Conservation (phyloP, 768 basidiomycete species). For the Coprinopsis cinerea region DNA sequence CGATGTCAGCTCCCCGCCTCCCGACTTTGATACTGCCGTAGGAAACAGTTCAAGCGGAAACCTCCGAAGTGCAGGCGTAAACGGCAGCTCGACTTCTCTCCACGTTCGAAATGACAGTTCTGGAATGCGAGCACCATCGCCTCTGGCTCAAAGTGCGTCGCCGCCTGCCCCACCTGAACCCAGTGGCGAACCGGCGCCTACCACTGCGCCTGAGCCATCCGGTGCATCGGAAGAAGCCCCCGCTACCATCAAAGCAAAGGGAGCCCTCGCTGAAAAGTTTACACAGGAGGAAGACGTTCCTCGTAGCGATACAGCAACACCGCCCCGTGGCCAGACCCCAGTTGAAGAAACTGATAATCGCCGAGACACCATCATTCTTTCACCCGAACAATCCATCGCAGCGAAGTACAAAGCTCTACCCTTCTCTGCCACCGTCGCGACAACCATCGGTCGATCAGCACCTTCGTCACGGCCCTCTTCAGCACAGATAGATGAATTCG, state of each 20-base stretch:
- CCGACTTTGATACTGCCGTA: constrained; percentile 41
- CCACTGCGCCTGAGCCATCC: neutral
- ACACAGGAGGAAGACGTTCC: no score
- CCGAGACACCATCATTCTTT: neutral
- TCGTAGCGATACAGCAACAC: no score
- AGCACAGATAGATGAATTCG: neutral
- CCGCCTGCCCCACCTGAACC: neutral
- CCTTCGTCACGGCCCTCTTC: neutral
- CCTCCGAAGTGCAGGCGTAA: neutral
- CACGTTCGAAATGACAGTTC: neutral
- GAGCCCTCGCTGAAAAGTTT: neutral
- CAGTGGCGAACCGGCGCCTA: neutral
- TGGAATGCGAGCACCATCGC: neutral
- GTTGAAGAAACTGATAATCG: neutral
- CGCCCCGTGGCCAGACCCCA: neutral
- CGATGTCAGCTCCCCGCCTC: constrained; percentile 32
- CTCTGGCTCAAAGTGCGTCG: neutral
- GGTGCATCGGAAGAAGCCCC: neutral
- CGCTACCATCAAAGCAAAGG: neutral
- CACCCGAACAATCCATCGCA: constrained; percentile 1
- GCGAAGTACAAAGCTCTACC: neutral
- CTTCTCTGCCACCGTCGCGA: neutral
- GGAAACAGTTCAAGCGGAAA: constrained; percentile 7
- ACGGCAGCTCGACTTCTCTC: neutral
- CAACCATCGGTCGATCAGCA: neutral